These are phyloP conservation scores for Adenanthera pavonina DNA, from an alignment of 306 rosid species.

Conservation along the genomic window DNA sequence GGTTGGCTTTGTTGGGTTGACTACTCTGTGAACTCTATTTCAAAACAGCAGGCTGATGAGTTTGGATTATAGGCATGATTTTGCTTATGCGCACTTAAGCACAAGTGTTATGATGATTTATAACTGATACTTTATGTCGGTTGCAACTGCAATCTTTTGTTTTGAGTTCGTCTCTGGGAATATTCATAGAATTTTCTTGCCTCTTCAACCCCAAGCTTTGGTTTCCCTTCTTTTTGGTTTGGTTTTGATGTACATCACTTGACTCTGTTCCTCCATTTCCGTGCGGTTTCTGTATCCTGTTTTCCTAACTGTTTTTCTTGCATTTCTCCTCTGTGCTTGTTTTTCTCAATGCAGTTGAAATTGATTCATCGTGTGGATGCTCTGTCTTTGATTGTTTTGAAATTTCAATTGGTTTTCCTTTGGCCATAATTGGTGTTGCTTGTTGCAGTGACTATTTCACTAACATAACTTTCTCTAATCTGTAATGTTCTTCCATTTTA, in stretches of 20 bases:
- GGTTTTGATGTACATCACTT: not conserved
- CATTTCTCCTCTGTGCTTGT: not conserved
- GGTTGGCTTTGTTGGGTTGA: not conserved
- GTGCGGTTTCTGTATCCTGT: not conserved
- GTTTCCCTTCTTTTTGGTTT: slow-evolving; percentile 3
- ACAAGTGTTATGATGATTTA: not conserved
- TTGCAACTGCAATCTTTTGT: not conserved
- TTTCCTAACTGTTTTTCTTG: not conserved
- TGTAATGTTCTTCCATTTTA: slow-evolving; percentile 32
- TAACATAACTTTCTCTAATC: slow-evolving; percentile 22
- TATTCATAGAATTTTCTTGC: not conserved
- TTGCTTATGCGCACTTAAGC: not conserved
- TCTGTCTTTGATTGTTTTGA: slow-evolving; percentile 36
- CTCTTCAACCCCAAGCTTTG: not conserved
- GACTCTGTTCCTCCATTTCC: not conserved
- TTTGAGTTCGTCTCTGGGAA: not conserved
- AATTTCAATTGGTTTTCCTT: slow-evolving; percentile 39
- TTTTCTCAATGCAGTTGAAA: not conserved
- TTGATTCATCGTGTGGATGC: not conserved
- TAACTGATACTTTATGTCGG: not conserved
- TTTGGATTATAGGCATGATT: not conserved
- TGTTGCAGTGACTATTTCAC: slow-evolving; percentile 15
- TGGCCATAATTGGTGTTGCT: slow-evolving; percentile 27
- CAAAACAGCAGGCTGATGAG: not conserved
- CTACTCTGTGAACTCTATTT: too few species aligned